phyloP scores from a whole-genome alignment of 352 stramenopile species.

The Peronospora tabacina region DNA sequence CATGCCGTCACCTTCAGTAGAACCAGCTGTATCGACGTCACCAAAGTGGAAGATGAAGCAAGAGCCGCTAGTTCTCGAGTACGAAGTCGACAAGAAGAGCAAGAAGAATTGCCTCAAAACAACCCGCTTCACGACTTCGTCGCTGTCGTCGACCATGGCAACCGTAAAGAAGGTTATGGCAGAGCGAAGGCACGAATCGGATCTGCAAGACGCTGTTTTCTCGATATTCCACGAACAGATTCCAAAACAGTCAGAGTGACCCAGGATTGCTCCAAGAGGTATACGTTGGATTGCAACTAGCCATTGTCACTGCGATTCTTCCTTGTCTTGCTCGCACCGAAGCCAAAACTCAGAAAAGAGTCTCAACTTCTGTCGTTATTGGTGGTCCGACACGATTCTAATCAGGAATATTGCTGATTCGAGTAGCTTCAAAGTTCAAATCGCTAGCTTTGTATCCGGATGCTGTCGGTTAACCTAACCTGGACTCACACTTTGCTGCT shows the following conservation, averaged over 20 bases:
- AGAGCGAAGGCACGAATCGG: constrained; percentile 20
- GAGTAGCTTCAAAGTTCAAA: too few relatives aligned
- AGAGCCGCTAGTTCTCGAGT: constrained; percentile 25
- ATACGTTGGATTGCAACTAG: too few relatives aligned
- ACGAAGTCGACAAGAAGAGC: constrained; percentile 19
- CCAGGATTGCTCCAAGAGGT: not conserved
- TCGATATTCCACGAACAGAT: constrained; percentile 23
- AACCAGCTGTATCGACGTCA: constrained; percentile 3
- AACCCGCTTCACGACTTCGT: constrained; percentile 9
- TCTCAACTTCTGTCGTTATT: too few relatives aligned
- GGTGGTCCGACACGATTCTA: too few relatives aligned
- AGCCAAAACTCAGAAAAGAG: too few relatives aligned
- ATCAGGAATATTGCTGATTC: too few relatives aligned
- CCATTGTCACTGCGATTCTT: too few relatives aligned
- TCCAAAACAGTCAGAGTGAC: constrained; percentile 15
- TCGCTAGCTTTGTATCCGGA: too few relatives aligned
- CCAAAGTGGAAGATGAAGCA: constrained; percentile 12
- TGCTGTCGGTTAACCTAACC: too few relatives aligned
- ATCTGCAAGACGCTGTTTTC: constrained; percentile 17
- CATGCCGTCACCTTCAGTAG: constrained; percentile 5
- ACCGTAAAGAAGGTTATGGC: constrained; percentile 28
- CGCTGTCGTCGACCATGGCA: constrained; percentile 24
- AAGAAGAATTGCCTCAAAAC: constrained; percentile 14
- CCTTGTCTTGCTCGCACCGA: too few relatives aligned
- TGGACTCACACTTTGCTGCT: too few relatives aligned